Percentiles rank a stretch among this genome's conserved stretches.
phyloP scores from a whole-genome alignment of 352 stramenopile species.

The Pythium aquatile region DNA sequence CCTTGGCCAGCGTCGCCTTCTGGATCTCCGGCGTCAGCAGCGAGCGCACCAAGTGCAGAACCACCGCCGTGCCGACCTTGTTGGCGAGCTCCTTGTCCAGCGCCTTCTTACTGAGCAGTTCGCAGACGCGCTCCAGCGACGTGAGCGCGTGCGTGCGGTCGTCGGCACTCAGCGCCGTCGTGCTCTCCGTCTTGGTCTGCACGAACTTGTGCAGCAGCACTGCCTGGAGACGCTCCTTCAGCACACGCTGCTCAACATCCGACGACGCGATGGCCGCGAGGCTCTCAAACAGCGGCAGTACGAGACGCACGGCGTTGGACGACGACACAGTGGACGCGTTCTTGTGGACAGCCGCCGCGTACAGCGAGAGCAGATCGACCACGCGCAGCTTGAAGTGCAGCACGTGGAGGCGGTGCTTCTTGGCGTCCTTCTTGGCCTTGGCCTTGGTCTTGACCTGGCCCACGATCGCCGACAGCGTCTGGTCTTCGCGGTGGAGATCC shows the following conservation, averaged over 20 bases:
- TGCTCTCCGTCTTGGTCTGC: slow-evolving; percentile 46
- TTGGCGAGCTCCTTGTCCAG: slow-evolving; percentile 65
- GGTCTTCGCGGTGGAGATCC: slow-evolving; percentile 71
- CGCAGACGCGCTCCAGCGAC: slow-evolving; percentile 37
- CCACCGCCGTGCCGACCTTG: slow-evolving; percentile 53
- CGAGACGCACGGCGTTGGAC: slow-evolving; percentile 39
- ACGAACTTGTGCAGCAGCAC: slow-evolving; percentile 73
- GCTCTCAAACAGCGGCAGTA: slow-evolving; percentile 62
- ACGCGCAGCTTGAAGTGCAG: slow-evolving; percentile 87
- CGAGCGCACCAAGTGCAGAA: slow-evolving; percentile 61
- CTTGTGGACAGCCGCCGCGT: slow-evolving; percentile 34
- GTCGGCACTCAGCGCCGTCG: slow-evolving; percentile 23
- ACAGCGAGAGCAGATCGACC: slow-evolving; percentile 75
- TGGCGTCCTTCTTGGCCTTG: slow-evolving; percentile 75
- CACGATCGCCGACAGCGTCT: slow-evolving; percentile 77
- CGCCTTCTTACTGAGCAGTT: slow-evolving; percentile 43
- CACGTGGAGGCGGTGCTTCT: slow-evolving; percentile 59
- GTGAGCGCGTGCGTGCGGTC: slow-evolving; percentile 30
- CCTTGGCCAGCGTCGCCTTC: slow-evolving; percentile 27
- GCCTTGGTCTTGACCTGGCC: slow-evolving; percentile 72
- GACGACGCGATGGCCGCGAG: slow-evolving; percentile 51
- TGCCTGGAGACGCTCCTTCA: slow-evolving; percentile 68
- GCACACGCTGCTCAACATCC: slow-evolving; percentile 64
- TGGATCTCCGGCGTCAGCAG: not conserved
- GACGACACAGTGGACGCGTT: not conserved